These are phyloP conservation scores for Eucalyptus dawsonii DNA, from an alignment of 345 rosid species.

Conservation along the genomic window DNA sequence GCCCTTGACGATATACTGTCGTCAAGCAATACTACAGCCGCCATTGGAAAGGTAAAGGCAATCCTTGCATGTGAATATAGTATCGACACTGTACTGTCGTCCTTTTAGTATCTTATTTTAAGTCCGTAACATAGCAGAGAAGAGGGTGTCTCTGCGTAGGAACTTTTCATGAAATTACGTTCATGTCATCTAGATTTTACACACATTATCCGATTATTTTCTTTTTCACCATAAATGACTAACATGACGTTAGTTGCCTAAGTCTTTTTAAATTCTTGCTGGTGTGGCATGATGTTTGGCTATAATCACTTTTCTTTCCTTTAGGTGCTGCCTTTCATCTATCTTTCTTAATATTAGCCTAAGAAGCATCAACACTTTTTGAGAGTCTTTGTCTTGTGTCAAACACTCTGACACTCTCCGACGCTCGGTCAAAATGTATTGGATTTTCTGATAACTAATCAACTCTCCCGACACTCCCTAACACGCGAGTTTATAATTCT, in stretches of 20 bases:
- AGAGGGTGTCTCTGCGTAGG: neutral
- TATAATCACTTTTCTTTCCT: neutral
- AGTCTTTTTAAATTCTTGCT: neutral
- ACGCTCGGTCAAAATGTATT: fast-evolving
- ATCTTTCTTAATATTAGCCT: neutral
- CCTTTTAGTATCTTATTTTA: neutral
- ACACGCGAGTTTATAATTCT: no score
- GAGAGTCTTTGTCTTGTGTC: fast-evolving
- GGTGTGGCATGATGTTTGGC: neutral
- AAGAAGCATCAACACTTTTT: neutral
- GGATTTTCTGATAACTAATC: fast-evolving
- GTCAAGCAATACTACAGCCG: conserved; percentile 1
- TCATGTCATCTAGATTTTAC: neutral
- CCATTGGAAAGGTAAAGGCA: conserved; percentile 12
- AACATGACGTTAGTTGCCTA: fast-evolving
- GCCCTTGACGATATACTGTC: fast-evolving
- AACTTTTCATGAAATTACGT: neutral
- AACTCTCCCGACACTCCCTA: fast-evolving
- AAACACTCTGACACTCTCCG: fast-evolving
- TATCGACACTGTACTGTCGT: neutral
- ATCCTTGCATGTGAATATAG: neutral
- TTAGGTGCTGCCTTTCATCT: neutral
- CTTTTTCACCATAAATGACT: neutral
- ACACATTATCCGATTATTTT: neutral
- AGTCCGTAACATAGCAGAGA: neutral